Conservation (phyloP, 1,284 basidiomycete genomes). For the Fomitopsis pinicola region DNA sequence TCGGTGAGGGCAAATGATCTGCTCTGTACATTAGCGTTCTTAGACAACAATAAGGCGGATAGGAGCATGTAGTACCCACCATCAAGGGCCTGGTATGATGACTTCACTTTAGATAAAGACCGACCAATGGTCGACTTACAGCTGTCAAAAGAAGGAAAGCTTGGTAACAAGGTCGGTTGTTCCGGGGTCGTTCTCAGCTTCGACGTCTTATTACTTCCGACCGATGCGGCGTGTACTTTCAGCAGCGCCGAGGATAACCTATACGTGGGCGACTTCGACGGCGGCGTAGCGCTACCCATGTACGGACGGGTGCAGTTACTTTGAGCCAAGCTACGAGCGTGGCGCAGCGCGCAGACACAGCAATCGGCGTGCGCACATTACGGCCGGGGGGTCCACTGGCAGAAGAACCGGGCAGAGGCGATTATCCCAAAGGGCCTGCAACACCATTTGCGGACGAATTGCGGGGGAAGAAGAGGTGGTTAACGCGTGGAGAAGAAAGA, state of each 20-base stretch:
- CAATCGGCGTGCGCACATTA: not conserved
- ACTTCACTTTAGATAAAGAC: conserved; percentile 4
- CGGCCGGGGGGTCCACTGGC: not conserved
- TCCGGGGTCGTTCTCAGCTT: conserved; percentile 1
- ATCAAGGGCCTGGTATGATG: conserved; percentile 6
- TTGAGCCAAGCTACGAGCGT: not conserved
- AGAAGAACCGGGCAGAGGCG: not conserved
- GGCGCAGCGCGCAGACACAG: not conserved
- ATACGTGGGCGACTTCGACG: no score
- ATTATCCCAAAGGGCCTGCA: not conserved
- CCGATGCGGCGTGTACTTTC: not conserved
- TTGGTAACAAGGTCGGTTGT: conserved; percentile 12
- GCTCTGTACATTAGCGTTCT: not conserved
- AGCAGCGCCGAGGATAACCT: not conserved
- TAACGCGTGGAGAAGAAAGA: not conserved
- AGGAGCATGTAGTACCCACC: conserved; percentile 5
- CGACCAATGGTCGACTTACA: conserved; percentile 18
- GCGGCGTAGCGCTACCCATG: not conserved
- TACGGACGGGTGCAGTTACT: no score
- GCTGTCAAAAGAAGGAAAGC: conserved; percentile 15
- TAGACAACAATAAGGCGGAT: conserved; percentile 5
- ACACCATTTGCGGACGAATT: not conserved
- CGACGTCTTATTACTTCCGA: conserved; percentile 1
- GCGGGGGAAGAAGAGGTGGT: not conserved
- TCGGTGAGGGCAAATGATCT: not conserved